Percentiles rank a stretch among this genome's conserved stretches.
Evolutionary conservation across 805 yeast genomes (phyloP).

Genomic region (Candida morakotiae): DNA sequence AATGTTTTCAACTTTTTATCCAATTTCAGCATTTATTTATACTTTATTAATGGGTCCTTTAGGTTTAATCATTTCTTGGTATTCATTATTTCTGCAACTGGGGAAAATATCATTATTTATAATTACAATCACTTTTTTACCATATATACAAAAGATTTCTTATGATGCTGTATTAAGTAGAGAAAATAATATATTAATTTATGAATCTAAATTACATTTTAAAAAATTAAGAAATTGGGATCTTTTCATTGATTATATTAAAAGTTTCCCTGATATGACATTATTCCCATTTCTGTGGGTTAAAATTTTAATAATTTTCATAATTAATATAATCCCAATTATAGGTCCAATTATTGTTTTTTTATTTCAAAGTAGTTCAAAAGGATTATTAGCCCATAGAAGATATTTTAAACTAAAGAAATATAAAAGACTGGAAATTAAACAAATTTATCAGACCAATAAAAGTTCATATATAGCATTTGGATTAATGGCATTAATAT

Average conservation of each 20-base stretch:
- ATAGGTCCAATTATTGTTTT: slow-evolving; percentile 55
- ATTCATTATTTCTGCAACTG: slow-evolving; percentile 41
- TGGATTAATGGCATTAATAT: slow-evolving; percentile 47
- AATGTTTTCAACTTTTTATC: slow-evolving; percentile 39
- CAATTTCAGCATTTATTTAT: slow-evolving; percentile 39
- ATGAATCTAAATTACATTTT: slow-evolving; percentile 31
- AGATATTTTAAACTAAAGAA: slow-evolving; percentile 59
- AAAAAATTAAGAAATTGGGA: slow-evolving; percentile 9
- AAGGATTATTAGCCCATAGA: slow-evolving; percentile 48
- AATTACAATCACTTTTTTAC: slow-evolving; percentile 40
- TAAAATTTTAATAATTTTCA: slow-evolving; percentile 30
- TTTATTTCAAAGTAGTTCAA: slow-evolving; percentile 48
- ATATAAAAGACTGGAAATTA: slow-evolving; percentile 38
- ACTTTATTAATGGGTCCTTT: slow-evolving; percentile 47
- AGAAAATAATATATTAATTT: slow-evolving; percentile 41
- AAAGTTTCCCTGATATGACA: slow-evolving; percentile 30
- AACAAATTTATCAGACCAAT: slow-evolving; percentile 29
- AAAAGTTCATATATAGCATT: slow-evolving; percentile 45
- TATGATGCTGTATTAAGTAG: slow-evolving; percentile 46
- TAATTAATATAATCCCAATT: slow-evolving; percentile 49
- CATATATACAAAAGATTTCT: slow-evolving; percentile 41
- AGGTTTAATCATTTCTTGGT: slow-evolving; percentile 44
- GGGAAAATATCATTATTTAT: slow-evolving; percentile 39
- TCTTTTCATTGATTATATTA: slow-evolving; percentile 24
- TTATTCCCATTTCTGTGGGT: slow-evolving; percentile 39